phyloP scores from a whole-genome alignment of 2,329 filamentous ascomycete genomes.

The Aureobasidium sp. region DNA sequence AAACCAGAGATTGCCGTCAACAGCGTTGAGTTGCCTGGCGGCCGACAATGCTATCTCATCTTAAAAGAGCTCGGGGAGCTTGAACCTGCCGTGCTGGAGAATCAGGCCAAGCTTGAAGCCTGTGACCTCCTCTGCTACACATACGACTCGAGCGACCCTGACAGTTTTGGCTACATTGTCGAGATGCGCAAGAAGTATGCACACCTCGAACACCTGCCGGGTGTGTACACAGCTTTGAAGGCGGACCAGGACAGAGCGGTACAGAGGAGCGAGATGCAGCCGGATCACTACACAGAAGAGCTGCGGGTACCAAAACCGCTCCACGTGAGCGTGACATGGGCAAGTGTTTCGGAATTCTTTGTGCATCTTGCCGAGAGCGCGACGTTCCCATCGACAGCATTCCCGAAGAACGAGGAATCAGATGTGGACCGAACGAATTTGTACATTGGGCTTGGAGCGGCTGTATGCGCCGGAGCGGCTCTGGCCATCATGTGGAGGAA shows the following conservation, averaged over 20 bases:
- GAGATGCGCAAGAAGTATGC: constrained; percentile 71
- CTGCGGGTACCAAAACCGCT: constrained; percentile 85
- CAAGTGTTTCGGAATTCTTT: constrained; percentile 88
- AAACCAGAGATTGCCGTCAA: constrained; percentile 91
- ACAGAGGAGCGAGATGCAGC: constrained; percentile 84
- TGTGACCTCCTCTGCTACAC: constrained; percentile 93
- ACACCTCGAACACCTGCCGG: constrained; percentile 80
- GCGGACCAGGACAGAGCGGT: constrained; percentile 94
- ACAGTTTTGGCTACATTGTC: constrained; percentile 89
- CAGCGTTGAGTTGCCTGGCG: constrained; percentile 89
- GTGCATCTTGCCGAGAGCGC: constrained; percentile 85
- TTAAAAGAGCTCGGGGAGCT: constrained; percentile 90
- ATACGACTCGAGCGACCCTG: constrained; percentile 94
- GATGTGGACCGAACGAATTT: constrained; percentile 74
- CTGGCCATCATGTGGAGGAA: constrained; percentile 55
- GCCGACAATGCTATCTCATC: constrained; percentile 95
- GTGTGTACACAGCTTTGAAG: constrained; percentile 88
- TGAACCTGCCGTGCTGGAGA: constrained; percentile 92
- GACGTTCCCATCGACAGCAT: constrained; percentile 79
- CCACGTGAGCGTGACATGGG: constrained; percentile 93
- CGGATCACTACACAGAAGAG: constrained; percentile 79
- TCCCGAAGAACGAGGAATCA: constrained; percentile 84
- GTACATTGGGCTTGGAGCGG: constrained; percentile 76
- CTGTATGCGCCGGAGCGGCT: constrained; percentile 52
- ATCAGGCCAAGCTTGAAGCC: constrained; percentile 78